Evolutionary conservation across 495 filamentous ascomycete genomes (phyloP).

Genomic region (Aspergillus avenaceus): DNA sequence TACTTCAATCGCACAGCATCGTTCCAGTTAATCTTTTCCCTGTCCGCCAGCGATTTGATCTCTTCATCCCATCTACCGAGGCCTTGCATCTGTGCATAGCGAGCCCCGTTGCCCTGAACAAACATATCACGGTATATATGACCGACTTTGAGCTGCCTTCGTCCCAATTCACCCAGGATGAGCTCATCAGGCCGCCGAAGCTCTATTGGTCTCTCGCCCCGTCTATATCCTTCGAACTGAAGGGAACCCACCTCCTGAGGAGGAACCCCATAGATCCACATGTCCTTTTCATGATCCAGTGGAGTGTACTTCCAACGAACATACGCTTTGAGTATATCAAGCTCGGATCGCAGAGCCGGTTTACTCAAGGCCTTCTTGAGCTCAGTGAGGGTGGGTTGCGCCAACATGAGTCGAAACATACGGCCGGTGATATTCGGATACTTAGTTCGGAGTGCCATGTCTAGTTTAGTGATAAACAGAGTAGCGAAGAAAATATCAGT

Average conservation of each 20-base stretch:
- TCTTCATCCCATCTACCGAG: conserved; percentile 6
- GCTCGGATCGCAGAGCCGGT: conserved; percentile 24
- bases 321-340: conserved; percentile 44
- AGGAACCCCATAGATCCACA: conserved; percentile 44
- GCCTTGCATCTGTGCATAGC: neutral
- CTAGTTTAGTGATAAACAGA: conserved; percentile 58
- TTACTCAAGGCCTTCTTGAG: conserved; percentile 48
- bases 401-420: conserved; percentile 52
- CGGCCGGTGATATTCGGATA: conserved; percentile 36
- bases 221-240: conserved; percentile 51
- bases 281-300: neutral
- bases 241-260: conserved; percentile 41
- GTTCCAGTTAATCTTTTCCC: neutral
- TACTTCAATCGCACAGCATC: neutral
- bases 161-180: conserved; percentile 43
- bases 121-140: conserved; percentile 43
- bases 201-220: conserved; percentile 16
- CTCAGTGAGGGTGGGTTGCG: conserved; percentile 48
- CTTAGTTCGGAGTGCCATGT: conserved; percentile 53
- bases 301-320: conserved; percentile 31
- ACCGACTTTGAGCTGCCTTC: conserved; percentile 43
- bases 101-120: neutral
- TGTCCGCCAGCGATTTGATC: neutral
- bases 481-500: conserved; percentile 50
- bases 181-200: conserved; percentile 55